These are phyloP conservation scores for Beta macrorhiza DNA, from an alignment of 179 eudicot genomes.

Conservation along the genomic window DNA sequence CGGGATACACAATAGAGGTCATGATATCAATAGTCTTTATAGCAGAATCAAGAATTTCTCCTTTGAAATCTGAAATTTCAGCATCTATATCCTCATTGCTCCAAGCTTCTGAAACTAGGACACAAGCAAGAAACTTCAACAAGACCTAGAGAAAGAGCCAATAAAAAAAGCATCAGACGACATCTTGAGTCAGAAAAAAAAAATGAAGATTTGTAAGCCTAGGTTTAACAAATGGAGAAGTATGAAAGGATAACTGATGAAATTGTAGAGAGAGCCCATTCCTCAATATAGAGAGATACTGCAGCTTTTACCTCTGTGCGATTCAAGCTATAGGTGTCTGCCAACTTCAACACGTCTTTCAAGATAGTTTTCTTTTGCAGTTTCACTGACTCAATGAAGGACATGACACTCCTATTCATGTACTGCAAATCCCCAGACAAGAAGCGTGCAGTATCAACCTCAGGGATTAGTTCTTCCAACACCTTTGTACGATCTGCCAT, in stretches of 20 bases:
- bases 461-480: conserved; percentile 93
- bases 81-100: conserved; percentile 60
- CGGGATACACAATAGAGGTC: conserved; percentile 60
- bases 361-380: conserved; percentile 69
- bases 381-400: conserved; percentile 73
- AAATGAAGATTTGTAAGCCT: background rate
- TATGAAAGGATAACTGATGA: background rate
- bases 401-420: conserved; percentile 55
- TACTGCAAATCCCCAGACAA: conserved; percentile 71
- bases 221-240: background rate
- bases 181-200: conserved; percentile 8
- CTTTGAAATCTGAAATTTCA: conserved; percentile 61
- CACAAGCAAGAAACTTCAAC: conserved; percentile 54
- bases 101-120: conserved; percentile 85
- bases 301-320: conserved; percentile 61
- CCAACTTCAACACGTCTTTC: conserved; percentile 62
- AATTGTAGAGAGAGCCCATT: conserved; percentile 8
- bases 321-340: conserved; percentile 66
- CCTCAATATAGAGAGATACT: background rate
- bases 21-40: conserved; percentile 53
- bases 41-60: conserved; percentile 63
- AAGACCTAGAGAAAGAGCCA: conserved; percentile 58
- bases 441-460: conserved; percentile 76
- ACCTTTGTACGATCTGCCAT: conserved; percentile 76
- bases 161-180: background rate